Evolutionary conservation across 805 yeast species (phyloP), one percentile per base, ranked within the genome.

Genomic region (Candida multigemmis): DNA sequence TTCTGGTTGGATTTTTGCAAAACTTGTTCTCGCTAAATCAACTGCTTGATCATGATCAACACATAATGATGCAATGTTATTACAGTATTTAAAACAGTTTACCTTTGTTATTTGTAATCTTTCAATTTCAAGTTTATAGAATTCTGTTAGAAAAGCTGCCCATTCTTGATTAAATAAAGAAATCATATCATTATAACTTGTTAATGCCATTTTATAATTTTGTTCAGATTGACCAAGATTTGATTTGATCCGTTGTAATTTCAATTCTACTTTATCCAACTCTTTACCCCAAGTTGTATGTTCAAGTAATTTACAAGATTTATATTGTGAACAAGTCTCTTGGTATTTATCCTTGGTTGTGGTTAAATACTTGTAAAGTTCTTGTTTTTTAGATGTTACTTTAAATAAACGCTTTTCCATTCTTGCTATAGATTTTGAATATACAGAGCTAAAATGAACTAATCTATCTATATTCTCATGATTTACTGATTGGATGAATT

Each of bases 1-100:
- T 3, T 56, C 56, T 6, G 82, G 71, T 12, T 74, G 77, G 38
- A 86, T 77, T 26, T 69, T 65, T 33, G 86, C 94, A 28, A 84
- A 61, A 2, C 71, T 50, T 6, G 73, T 47, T 30, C 95, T 67
- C 9, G 86, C 68, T 27, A 61, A 61, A 44, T 85, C 95, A 30
- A 80, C 82, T 7, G 80, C 66, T 35, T 73, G 77, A 44, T 85
- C 95, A 41, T 78, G 81, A 23, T 74, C 71, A 17, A 84, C 87
- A 46, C 94, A 85, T 3, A 76, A 63, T 0, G 83, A 65, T 6
- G 93, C 81, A 6, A 81, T 61, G 21, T 75, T 64, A 50, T 84
- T 84, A 24, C 89, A 74, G 43, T 65, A 83, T 22, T 75, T 80
- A 81, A 94, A 85, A 33, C 85, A 50, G 38, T 76, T 81, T 11